Base-by-base conservation (phyloP, 148 eudicot genomes). In the Oxyria digyna region DNA sequence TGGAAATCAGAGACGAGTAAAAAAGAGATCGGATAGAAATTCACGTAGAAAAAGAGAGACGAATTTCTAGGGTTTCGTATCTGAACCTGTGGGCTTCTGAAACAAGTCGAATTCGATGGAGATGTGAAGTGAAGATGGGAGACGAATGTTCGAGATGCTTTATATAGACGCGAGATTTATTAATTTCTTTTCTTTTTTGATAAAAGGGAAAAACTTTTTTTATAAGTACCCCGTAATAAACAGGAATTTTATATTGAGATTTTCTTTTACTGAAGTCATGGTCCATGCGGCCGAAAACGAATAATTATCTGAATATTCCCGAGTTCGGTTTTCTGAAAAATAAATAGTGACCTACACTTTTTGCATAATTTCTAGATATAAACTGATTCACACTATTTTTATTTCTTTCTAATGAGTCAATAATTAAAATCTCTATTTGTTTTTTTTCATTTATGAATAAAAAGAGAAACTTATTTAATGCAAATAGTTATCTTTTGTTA, bases 21-120 rank as follows among this genome's bases (percentile, higher is more conserved):
- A 5, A 59, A 29, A 13, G 17, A 15, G 65, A 59, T 59, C 10
- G 31, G 65, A 29, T 3, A 29, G 20, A 24, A 54, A 24, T 23
- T 59, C 9, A 52, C 9, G 14, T 21, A 57, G 27, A 17, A 27
- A 43, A 43, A 59, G 65, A 59, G 32, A 55, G 6, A 1, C 37
- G n/a, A 59, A 27, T 50, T 2, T 20, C 57, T 20, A 20, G 24
- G 12, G 57, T 50, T 50, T 20, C 2, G 57, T 1, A 50, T 50
- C 3, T 50, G 20, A 21, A 50, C 21, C 57, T 50, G 27, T 3
- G 65, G 37, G 35, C 38, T 59, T 59, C 1, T 15, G 35, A 2
- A 59, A 59, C 38, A 59, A 20, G 65, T 27, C 37, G 65, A 59
- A 27, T 59, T 59, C 37, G 65, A 59, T 27, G n/a, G 35, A 57